A percentile compares a stretch with the other conserved stretches of the same genome.
Evolutionary conservation across 768 basidiomycete species (phyloP).

Genomic region (Hydnomerulius pinastri): DNA sequence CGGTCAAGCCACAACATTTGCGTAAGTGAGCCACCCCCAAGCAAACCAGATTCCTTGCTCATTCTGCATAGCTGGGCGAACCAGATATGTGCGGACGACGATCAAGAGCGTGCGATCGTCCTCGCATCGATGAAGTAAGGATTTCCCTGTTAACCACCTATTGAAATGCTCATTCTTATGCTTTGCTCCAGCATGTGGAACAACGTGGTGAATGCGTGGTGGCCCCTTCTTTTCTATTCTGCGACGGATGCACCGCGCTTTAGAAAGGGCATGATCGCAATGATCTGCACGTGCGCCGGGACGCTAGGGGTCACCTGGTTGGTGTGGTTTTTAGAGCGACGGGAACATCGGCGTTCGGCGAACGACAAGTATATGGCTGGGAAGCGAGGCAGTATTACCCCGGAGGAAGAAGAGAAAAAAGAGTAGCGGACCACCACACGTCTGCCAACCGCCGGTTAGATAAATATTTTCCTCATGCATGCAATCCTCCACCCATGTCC

Average conservation of each 20-base stretch:
- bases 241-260: constrained; percentile 72
- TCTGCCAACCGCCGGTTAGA: no score
- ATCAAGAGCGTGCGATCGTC: constrained; percentile 67
- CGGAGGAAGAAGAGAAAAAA: neutral
- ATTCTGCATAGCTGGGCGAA: constrained; percentile 66
- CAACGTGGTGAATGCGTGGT: constrained; percentile 69
- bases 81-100: constrained; percentile 69
- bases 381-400: neutral
- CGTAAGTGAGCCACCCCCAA: constrained; percentile 39
- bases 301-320: constrained; percentile 56
- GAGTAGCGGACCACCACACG: neutral
- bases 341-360: constrained; percentile 27
- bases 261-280: constrained; percentile 67
- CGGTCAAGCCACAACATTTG: constrained; percentile 77
- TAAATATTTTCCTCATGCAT: no score
- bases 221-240: constrained; percentile 72
- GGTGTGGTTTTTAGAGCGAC: constrained; percentile 55
- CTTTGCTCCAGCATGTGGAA: constrained; percentile 58
- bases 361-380: neutral
- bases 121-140: constrained; percentile 75
- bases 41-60: neutral
- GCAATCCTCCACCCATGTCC: no score
- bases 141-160: neutral
- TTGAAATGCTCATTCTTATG: neutral
- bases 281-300: constrained; percentile 59